A percentile compares a stretch with the other conserved stretches of the same genome.
These are phyloP conservation scores for Moelleriella libera DNA, from an alignment of 2,329 filamentous ascomycete genomes.

Conservation along the genomic window DNA sequence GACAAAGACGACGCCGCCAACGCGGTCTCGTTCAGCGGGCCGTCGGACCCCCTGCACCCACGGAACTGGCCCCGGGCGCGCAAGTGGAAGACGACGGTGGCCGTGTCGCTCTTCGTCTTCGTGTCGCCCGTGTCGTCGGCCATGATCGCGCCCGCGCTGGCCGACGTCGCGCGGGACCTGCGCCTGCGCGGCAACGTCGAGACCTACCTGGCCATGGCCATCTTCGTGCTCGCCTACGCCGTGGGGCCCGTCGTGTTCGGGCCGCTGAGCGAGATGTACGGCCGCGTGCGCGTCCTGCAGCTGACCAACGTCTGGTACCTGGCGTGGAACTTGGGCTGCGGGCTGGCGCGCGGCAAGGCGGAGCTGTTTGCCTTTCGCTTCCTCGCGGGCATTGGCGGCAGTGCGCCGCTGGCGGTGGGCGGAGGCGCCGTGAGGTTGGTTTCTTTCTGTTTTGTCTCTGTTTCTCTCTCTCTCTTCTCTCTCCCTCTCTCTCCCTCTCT, in stretches of 20 bases:
- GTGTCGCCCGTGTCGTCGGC: slow-evolving; percentile 1
- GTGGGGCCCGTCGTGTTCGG: slow-evolving; percentile 33
- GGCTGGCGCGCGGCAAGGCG: slow-evolving; percentile 20
- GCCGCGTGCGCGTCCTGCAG: slow-evolving; percentile 26
- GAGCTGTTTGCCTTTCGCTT: slow-evolving; percentile 33
- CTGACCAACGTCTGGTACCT: slow-evolving; percentile 31
- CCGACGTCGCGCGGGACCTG: background rate
- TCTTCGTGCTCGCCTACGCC: slow-evolving; percentile 41
- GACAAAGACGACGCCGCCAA: too few species aligned
- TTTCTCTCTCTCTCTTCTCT: too few species aligned
- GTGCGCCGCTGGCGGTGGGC: slow-evolving; percentile 7
- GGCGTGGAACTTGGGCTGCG: slow-evolving; percentile 10
- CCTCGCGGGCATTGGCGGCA: slow-evolving; percentile 25
- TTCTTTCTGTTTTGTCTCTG: too few species aligned
- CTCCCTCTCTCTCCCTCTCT: background rate
- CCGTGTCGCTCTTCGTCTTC: slow-evolving; percentile 1
- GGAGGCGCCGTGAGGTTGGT: slow-evolving; percentile 1
- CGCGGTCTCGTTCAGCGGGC: too few species aligned
- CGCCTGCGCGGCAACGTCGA: slow-evolving; percentile 1
- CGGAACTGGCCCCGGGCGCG: background rate
- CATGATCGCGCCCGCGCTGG: slow-evolving; percentile 1
- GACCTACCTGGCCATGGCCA: slow-evolving; percentile 16
- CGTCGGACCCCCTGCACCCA: background rate
- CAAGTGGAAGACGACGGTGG: slow-evolving; percentile 1
- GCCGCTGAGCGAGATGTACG: slow-evolving; percentile 34